phyloP scores from a whole-genome alignment of 805 yeast species.

The Kuraishia floccosa region DNA sequence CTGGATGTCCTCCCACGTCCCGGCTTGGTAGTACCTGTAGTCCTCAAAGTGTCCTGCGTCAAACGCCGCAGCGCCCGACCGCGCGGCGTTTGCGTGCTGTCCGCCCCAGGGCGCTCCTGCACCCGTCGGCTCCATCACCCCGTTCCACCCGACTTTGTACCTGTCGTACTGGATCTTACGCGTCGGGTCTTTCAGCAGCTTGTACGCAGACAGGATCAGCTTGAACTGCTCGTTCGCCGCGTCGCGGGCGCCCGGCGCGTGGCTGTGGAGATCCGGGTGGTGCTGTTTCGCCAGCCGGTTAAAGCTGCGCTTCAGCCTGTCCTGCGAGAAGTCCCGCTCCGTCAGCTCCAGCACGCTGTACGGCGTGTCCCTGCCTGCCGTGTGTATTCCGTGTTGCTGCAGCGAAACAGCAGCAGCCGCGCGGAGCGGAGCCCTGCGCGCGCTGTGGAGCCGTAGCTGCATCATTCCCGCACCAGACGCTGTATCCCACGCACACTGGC shows the following conservation, averaged over 20 bases:
- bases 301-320: conserved; percentile 34
- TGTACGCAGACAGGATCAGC: conserved; percentile 45
- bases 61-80: background rate
- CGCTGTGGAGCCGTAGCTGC: no score
- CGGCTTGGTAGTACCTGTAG: conserved; percentile 45
- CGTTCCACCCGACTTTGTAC: conserved; percentile 33
- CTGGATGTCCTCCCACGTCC: conserved; percentile 54
- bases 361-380: no score
- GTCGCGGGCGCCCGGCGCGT: conserved; percentile 2
- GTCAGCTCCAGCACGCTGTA: conserved; percentile 1
- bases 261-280: conserved; percentile 55
- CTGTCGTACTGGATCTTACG: conserved; percentile 33
- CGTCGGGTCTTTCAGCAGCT: conserved; percentile 33
- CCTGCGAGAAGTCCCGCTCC: background rate
- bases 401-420: no score
- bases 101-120: background rate
- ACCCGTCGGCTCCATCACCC: background rate
- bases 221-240: conserved; percentile 35
- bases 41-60: conserved; percentile 3
- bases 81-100: background rate
- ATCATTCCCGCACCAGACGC: no score
- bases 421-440: no score
- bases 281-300: conserved; percentile 59
- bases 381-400: no score
- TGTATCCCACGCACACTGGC: no score